Evolutionary conservation across 2,329 filamentous ascomycete genomes (phyloP).

Genomic region (Aspergillus fumigatus): DNA sequence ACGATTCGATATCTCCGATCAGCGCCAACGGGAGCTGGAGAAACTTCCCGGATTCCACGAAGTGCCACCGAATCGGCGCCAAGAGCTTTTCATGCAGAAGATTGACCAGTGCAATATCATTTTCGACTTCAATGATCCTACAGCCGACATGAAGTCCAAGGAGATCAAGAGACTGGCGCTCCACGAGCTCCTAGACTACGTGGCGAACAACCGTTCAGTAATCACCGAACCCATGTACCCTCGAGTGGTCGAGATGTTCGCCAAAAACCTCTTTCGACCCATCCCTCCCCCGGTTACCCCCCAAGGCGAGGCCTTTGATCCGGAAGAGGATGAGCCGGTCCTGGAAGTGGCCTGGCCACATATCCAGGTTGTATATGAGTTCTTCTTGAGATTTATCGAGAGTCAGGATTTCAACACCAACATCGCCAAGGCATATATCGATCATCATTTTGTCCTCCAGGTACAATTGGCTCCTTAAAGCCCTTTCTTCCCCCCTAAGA

Average conservation of each 20-base stretch:
- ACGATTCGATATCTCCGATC: constrained; percentile 94
- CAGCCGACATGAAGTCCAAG: constrained; percentile 98
- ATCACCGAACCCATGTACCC: constrained; percentile 99
- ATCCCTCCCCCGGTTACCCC: constrained; percentile 97
- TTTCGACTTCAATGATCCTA: constrained; percentile 98
- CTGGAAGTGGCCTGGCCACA: constrained; percentile 98
- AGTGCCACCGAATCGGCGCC: constrained; percentile 86
- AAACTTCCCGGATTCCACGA: constrained; percentile 98
- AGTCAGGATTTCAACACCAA: constrained; percentile 99
- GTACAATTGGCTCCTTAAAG: constrained; percentile 31
- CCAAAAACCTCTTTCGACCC: constrained; percentile 95
- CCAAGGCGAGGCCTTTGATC: constrained; percentile 96
- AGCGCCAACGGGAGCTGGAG: constrained; percentile 81
- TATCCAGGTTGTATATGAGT: constrained; percentile 99
- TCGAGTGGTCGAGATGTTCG: constrained; percentile 97
- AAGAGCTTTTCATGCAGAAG: constrained; percentile 99
- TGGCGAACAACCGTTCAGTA: constrained; percentile 96
- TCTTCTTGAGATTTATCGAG: constrained; percentile 97
- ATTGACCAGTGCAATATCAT: constrained; percentile 99
- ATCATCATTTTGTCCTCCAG: constrained; percentile 92
- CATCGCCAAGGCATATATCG: constrained; percentile 97
- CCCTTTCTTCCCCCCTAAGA: not conserved
- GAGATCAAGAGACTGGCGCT: constrained; percentile 97
- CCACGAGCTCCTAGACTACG: constrained; percentile 94
- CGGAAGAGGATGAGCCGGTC: constrained; percentile 96